phyloP scores from a whole-genome alignment of 169 alveolate species.

The Plasmodium billcollinsi region DNA sequence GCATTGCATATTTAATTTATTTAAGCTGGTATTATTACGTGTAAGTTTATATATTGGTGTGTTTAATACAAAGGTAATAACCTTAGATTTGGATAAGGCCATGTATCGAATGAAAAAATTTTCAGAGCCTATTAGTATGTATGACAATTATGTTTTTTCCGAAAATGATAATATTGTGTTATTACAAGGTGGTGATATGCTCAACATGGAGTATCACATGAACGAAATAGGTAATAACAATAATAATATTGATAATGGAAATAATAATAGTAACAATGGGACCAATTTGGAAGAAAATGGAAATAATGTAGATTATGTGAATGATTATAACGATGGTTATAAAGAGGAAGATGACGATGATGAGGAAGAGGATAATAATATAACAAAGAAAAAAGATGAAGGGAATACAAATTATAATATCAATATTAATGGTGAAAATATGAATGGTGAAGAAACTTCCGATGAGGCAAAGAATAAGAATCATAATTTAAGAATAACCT shows the following conservation, averaged over 20 bases:
- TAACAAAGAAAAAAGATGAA: no score
- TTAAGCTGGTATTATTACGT: constrained; percentile 62
- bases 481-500: not conserved
- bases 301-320: not conserved
- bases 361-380: not conserved
- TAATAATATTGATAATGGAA: not conserved
- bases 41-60: constrained; percentile 38
- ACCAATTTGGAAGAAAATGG: not conserved
- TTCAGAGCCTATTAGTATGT: constrained; percentile 66
- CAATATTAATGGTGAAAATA: no score
- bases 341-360: not conserved
- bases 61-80: constrained; percentile 27
- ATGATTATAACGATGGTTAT: not conserved
- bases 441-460: not conserved
- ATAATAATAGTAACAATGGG: not conserved
- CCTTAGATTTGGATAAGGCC: constrained; percentile 70
- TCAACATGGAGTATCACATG: no score
- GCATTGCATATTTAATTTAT: constrained; percentile 68
- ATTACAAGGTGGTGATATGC: not conserved
- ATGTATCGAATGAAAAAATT: constrained; percentile 72
- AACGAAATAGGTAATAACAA: not conserved
- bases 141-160: constrained; percentile 1
- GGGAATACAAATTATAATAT: no score
- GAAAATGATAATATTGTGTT: not conserved
- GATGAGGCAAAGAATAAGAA: not conserved